Base-by-base conservation (phyloP, 768 basidiomycete species). In the Xanthoconium purpureum region DNA sequence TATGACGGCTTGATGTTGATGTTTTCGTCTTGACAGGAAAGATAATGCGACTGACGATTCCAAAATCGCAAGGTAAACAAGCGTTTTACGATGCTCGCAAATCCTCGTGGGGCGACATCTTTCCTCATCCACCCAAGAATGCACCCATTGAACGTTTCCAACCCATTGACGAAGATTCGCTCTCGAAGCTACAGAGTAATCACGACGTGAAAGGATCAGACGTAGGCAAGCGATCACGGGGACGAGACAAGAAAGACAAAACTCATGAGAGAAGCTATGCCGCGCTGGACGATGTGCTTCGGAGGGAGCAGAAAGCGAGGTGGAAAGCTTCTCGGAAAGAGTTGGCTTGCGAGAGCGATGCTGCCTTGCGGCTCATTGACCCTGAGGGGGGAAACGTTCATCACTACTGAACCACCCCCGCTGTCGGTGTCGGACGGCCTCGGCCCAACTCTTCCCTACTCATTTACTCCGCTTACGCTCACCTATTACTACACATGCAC, bases 1-100 rank as follows among this genome's bases (percentile, higher is more conserved):
- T 35, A 5, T 37, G 44, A 33, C 40, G 13, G 6, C n/a, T 51
- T 56, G 33, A 52, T 46, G n/a, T 43, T 48, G 36, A 32, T 38
- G 24, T 38, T 50, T 50, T 37, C 43, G 33, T 45, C 38, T 46
- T 39, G 1, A 50, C 64, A 97, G 96, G 90, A 33, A 87, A 91
- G 73, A 88, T 98, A 46, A 89, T 94, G 81, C 86, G 96, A 6
- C 75, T 95, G 71, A 96, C 89, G 6, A 85, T 96, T 38, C 91
- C 96, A 0, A 94, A 85, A 63, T 95, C 92, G 3, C 94, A 95
- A 74, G 94, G 94, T n/a, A 95, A 93, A 70, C 94, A 98, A 64
- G 80, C 84, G 0, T 99, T 85, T 68, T 94, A 98, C 67, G 97
- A 98, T 69, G 94, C 95, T 3, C 85, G 95, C 36, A 98, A 98